Conservation (phyloP, 129 eudicot species). For the Dittrichia graveolens region DNA sequence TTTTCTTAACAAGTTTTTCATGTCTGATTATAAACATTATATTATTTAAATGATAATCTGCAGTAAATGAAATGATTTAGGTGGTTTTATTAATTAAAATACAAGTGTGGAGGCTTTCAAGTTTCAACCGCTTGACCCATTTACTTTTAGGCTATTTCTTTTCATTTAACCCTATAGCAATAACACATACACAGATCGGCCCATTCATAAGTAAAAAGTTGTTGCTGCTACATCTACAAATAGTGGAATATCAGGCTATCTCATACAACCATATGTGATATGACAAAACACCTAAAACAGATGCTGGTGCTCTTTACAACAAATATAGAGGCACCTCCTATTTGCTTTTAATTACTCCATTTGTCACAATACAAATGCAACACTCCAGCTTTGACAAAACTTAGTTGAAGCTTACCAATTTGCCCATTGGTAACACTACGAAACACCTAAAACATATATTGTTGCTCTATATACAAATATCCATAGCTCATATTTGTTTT, state of each 20-base stretch:
- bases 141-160: not conserved
- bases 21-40: not conserved
- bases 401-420: no score
- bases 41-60: not conserved
- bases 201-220: not conserved
- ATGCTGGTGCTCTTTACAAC: no score
- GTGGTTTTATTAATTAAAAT: not conserved
- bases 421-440: no score
- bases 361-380: no score
- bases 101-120: not conserved
- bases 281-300: no score
- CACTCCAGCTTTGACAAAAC: no score
- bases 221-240: not conserved
- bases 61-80: not conserved
- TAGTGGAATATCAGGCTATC: no score
- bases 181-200: not conserved
- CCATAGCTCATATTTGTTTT: conserved; percentile 21
- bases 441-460: no score
- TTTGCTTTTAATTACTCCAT: no score
- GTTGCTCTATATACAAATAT: not conserved
- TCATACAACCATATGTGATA: no score
- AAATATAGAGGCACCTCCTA: no score
- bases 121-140: not conserved
- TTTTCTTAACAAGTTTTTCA: not conserved
- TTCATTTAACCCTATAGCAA: not conserved